A percentile compares a stretch with the other conserved stretches of the same genome.
These are phyloP conservation scores for Alnus rubra DNA, from an alignment of 306 rosid genomes.

Conservation along the genomic window DNA sequence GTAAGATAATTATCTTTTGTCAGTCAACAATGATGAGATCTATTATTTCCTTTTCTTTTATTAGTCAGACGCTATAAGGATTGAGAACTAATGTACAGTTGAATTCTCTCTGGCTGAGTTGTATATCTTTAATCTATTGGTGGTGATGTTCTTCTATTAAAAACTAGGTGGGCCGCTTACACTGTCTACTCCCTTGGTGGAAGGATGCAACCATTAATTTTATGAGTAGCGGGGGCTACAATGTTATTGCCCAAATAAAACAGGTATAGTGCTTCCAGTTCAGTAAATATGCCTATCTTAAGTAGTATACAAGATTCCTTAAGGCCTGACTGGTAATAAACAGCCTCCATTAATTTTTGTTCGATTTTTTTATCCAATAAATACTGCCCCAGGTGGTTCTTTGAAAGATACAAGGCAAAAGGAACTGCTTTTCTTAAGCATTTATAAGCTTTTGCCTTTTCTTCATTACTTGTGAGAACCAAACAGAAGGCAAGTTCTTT, in stretches of 20 bases:
- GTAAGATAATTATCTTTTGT: slow-evolving; percentile 31
- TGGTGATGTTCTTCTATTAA: slow-evolving; percentile 3
- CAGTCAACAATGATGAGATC: not conserved
- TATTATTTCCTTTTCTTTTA: not conserved
- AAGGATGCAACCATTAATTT: slow-evolving; percentile 50
- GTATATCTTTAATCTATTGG: not conserved
- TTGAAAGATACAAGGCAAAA: not conserved
- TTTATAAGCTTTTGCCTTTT: not conserved
- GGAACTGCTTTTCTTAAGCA: not conserved
- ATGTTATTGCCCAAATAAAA: slow-evolving; percentile 44
- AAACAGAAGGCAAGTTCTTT: not conserved
- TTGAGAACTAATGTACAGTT: not conserved
- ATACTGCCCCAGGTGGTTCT: not conserved
- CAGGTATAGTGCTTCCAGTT: slow-evolving; percentile 29
- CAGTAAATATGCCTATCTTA: not conserved
- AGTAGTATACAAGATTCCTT: not conserved
- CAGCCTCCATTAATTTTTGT: not conserved
- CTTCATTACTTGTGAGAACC: slow-evolving; percentile 3
- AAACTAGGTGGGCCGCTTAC: slow-evolving; percentile 56
- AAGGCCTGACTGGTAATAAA: not conserved
- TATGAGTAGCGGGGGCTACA: slow-evolving; percentile 54
- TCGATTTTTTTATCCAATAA: not conserved
- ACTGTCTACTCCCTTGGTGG: slow-evolving; percentile 64
- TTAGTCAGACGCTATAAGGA: not conserved
- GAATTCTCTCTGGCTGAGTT: not conserved